Evolutionary conservation across 139 green algal species (phyloP).

Genomic region (Chlorella vulgaris): DNA sequence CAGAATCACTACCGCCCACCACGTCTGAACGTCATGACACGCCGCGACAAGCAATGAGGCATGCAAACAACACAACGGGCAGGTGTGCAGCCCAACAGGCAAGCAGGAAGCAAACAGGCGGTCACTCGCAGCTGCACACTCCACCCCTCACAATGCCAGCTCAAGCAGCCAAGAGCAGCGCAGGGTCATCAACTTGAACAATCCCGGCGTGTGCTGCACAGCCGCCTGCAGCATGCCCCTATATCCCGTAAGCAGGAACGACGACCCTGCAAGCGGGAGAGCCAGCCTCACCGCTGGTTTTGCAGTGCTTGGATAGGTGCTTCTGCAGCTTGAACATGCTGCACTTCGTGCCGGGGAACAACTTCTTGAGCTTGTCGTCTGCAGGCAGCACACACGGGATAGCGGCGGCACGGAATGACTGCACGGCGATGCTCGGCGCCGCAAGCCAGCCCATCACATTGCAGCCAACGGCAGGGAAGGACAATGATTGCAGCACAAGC

Average conservation of each 20-base stretch:
- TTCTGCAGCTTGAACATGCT: constrained; percentile 88
- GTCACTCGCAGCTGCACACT: too few relatives aligned
- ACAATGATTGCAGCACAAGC: too few relatives aligned
- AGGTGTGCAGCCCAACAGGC: not conserved
- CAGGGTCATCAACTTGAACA: too few relatives aligned
- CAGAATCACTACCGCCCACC: constrained; percentile 25
- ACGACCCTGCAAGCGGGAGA: too few relatives aligned
- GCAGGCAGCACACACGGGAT: constrained; percentile 30
- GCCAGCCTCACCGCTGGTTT: constrained; percentile 27
- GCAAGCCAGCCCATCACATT: too few relatives aligned
- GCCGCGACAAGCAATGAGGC: too few relatives aligned
- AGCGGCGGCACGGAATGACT: not conserved
- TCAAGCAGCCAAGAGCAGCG: not conserved
- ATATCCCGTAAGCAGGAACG: too few relatives aligned
- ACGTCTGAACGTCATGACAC: constrained; percentile 1
- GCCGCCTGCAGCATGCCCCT: too few relatives aligned
- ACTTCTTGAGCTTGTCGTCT: constrained; percentile 68
- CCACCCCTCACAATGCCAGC: not conserved
- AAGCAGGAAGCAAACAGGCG: not conserved
- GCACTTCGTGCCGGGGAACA: constrained; percentile 63
- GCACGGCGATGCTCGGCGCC: too few relatives aligned
- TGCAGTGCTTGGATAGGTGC: constrained; percentile 69
- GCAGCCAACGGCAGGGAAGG: too few relatives aligned
- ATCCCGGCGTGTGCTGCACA: too few relatives aligned
- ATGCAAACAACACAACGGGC: too few relatives aligned